These are phyloP conservation scores for Dipodascus geniculatus DNA, from an alignment of 805 yeast genomes.

Conservation along the genomic window DNA sequence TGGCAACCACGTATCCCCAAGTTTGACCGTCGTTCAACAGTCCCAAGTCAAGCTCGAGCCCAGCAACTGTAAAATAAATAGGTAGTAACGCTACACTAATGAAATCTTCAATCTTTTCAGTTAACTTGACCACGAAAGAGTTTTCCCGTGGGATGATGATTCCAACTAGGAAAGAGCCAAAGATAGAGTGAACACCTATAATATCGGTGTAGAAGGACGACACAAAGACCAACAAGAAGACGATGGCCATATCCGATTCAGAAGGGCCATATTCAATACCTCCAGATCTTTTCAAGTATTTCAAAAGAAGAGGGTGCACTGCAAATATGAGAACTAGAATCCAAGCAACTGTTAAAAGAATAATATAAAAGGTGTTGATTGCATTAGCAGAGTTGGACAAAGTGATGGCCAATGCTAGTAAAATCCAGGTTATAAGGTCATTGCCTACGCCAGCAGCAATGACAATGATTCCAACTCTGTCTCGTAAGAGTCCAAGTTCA, in stretches of 20 bases:
- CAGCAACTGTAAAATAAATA: constrained; percentile 69
- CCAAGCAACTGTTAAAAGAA: constrained; percentile 60
- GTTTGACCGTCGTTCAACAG: constrained; percentile 53
- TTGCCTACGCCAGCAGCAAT: constrained; percentile 74
- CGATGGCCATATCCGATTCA: constrained; percentile 52
- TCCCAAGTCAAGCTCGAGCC: constrained; percentile 58
- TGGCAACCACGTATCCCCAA: constrained; percentile 69
- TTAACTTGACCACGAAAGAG: constrained; percentile 55
- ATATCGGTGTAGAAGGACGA: constrained; percentile 75
- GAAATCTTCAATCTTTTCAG: constrained; percentile 67
- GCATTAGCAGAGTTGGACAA: constrained; percentile 64
- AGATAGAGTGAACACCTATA: constrained; percentile 77
- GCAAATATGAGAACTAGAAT: constrained; percentile 48
- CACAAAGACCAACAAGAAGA: constrained; percentile 43
- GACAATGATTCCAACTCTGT: constrained; percentile 50
- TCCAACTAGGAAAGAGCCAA: constrained; percentile 76
- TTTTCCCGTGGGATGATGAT: constrained; percentile 65
- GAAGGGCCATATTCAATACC: constrained; percentile 44
- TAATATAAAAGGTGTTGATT: constrained; percentile 55
- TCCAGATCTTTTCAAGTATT: constrained; percentile 36
- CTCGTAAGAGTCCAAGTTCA: constrained; percentile 57
- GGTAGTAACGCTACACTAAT: constrained; percentile 65
- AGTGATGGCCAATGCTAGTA: constrained; percentile 64
- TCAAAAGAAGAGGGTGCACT: constrained; percentile 37
- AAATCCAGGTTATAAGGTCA: constrained; percentile 72